Base-by-base conservation (phyloP, 352 stramenopile genomes). In the Pythium monospermum region DNA sequence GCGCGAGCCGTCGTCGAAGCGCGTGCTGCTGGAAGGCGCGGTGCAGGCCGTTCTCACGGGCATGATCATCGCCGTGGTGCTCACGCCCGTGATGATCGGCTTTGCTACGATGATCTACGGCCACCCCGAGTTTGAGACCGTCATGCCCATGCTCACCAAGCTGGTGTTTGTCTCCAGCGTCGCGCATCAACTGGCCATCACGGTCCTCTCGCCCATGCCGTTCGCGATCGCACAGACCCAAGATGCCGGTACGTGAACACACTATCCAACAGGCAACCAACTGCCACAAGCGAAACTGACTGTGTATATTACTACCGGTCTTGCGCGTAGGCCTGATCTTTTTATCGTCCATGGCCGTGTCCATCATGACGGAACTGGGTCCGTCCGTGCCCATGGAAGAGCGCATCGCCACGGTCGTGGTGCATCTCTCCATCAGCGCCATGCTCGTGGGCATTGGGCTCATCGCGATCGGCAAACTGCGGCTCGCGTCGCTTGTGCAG, bases 151-250 rank as follows among this genome's bases (percentile, higher is more conserved):
- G 57, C 69, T 89, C 59, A 85, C 69, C 32, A 98, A 98, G 67
- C 72, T 99, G 18, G 85, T 97, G 1, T 78, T 98, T 13, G 69
- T 98, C 23, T 98, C 87, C 33, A 96, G 89, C 43, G 75, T 91
- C 25, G 73, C 98, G 31, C 96, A 99, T 69, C 95, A 98, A 75
- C 47, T 98, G 6, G 83, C 83, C 37, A 98, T 98, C 73, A 85
- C 82, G 10, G 64, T 64, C 12, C 79, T 96, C 42, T 97, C 81
- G n/a, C 84, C 83, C 19, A 68, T 99, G 35, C 82, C 87, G 4
- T 99, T 98, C 67, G 94, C 96, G 3, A 96, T 99, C 37, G 96
- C 90, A 22, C 94, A 97, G 64, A 96, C 98, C 0, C 96, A 99
- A 68, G 94, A 99, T 65, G 94, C 95, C 4, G 58, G 45, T 52